Base-by-base conservation (phyloP, 2,329 filamentous ascomycete species). In the Pseudogymnoascus sp. region DNA sequence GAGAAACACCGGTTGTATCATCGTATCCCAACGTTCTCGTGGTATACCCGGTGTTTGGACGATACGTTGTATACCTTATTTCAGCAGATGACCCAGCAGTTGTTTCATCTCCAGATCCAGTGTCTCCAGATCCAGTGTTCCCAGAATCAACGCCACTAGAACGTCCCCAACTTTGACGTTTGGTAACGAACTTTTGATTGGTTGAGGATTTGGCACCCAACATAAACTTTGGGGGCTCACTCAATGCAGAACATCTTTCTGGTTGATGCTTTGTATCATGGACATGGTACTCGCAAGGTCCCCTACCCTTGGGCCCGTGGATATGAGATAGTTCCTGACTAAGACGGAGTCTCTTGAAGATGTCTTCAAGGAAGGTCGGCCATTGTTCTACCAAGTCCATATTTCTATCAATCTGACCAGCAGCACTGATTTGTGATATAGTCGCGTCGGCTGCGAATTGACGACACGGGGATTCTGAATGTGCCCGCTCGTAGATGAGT, bases 401-500 rank as follows among this genome's bases (percentile, higher is more conserved):
- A 33, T 60, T 54, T 28, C 16, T 54, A 33, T 54, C 47, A 60
- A 39, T 60, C 36, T 47, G 38, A 9, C 28, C 41, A 47, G 38
- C 36, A 60, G 37, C 18, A 25, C 25, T 35, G 22, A 41, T 39
- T 41, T 47, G 28, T 6, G 58, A 60, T 33, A 47, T 35, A 41
- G 47, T 54, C 11, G 38, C 20, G 57, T 64, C 62, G n/a, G 63
- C 41, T n/a, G 59, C 63, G 9, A 60, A 63, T 6, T 60, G 47
- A 11, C 63, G 63, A 33, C 63, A 60, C 2, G 59, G 37, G 5
- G 61, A 63, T 2, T 62, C 58, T 6, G 57, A 16, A 22, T 63
- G 60, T 1, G 63, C 63, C 6, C 63, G 61, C 25, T 63, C 38
- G 18, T 64, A 64, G 28, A 64, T 64, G 14, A 60, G 25, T 22